Evolutionary conservation across 1,139 yeast genomes (phyloP).

Genomic region (Saccharomyces pastorianus): DNA sequence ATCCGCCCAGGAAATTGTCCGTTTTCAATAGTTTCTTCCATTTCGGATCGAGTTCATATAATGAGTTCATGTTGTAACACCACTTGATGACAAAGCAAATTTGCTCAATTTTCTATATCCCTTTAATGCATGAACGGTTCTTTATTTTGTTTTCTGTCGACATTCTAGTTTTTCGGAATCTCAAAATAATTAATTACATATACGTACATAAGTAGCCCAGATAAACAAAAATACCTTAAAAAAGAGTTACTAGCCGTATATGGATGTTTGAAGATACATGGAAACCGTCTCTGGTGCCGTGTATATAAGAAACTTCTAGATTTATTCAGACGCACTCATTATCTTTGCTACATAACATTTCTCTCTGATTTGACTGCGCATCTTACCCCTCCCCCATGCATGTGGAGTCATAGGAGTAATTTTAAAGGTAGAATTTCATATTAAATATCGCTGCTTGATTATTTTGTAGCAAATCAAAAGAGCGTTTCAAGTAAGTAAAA

Average conservation of each 20-base stretch:
- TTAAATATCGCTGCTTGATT: neutral
- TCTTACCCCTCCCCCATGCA: neutral
- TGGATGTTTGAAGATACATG: neutral
- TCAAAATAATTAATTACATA: neutral
- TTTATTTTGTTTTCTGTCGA: neutral
- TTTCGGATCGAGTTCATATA: slow-evolving; percentile 61
- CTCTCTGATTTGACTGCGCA: neutral
- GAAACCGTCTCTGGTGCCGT: neutral
- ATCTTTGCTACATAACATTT: no score
- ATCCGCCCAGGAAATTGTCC: slow-evolving; percentile 64
- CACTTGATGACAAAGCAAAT: neutral
- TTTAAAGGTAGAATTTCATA: neutral
- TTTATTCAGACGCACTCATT: no score
- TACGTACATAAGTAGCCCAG: neutral
- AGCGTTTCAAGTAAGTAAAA: neutral
- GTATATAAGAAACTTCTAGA: no score
- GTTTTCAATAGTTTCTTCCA: slow-evolving; percentile 58
- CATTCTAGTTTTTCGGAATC: neutral
- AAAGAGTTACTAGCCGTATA: neutral
- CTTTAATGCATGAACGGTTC: neutral
- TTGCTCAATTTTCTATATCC: neutral
- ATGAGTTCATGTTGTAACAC: slow-evolving; percentile 30
- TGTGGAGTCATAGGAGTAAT: neutral
- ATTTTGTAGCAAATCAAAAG: neutral
- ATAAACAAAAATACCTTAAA: neutral